Percentiles rank a stretch among this genome's conserved stretches.
Evolutionary conservation across 345 rosid genomes (phyloP).

Genomic region (Gossypium arboreum): DNA sequence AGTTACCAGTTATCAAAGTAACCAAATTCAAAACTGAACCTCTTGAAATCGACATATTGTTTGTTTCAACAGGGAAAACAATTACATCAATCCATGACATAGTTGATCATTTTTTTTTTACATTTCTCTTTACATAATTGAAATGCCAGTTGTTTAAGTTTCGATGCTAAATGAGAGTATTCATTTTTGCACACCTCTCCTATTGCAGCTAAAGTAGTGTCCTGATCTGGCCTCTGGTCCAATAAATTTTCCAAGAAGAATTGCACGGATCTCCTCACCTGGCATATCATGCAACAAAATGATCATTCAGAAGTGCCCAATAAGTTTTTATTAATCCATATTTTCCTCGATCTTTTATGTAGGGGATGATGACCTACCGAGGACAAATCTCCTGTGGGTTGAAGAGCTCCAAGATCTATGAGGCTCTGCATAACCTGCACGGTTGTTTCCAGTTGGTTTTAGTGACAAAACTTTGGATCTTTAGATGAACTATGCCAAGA

Average conservation of each 20-base stretch:
- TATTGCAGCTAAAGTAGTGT: slow-evolving; percentile 76
- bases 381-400: slow-evolving; percentile 93
- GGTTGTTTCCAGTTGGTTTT: slow-evolving; percentile 25
- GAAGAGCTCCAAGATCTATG: slow-evolving; percentile 88
- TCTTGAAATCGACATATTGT: neutral
- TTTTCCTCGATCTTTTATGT: neutral
- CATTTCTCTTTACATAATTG: neutral
- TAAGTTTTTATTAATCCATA: neutral
- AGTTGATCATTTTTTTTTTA: neutral
- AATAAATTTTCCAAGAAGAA: slow-evolving; percentile 81
- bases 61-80: neutral
- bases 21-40: neutral
- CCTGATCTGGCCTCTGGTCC: slow-evolving; percentile 80
- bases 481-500: neutral
- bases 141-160: neutral
- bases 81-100: neutral
- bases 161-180: neutral
- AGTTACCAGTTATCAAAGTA: neutral
- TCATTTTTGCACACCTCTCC: slow-evolving; percentile 64
- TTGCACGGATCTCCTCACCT: slow-evolving; percentile 98
- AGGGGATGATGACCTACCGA: slow-evolving; percentile 41
- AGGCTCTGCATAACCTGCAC: slow-evolving; percentile 77
- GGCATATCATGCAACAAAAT: slow-evolving; percentile 3
- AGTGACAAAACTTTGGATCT: neutral
- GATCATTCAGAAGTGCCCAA: neutral